phyloP scores from a whole-genome alignment of 768 basidiomycete genomes.

The Kwoniella botswanensis region DNA sequence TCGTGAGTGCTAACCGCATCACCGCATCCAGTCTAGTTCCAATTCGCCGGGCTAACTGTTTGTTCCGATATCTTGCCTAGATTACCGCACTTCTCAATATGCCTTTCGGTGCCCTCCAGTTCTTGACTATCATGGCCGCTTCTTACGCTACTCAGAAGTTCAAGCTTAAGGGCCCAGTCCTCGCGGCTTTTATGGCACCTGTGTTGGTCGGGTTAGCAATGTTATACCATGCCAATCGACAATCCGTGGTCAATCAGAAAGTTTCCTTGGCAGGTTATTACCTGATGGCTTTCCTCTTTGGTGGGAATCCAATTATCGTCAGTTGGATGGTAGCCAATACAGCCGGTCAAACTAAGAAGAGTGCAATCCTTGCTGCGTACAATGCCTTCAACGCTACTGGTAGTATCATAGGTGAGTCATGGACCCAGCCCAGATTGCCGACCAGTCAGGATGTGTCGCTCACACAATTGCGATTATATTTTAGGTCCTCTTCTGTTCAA shows the following conservation, averaged over 20 bases:
- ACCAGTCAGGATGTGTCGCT: no score
- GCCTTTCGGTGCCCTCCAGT: constrained; percentile 62
- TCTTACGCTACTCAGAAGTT: constrained; percentile 44
- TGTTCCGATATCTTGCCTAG: constrained; percentile 29
- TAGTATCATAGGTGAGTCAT: constrained; percentile 9
- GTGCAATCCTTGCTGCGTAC: constrained; percentile 39
- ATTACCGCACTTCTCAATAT: constrained; percentile 64
- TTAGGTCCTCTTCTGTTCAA: constrained; percentile 55
- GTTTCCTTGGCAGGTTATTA: constrained; percentile 56
- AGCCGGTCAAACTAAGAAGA: constrained; percentile 52
- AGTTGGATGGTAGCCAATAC: constrained; percentile 57
- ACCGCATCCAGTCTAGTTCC: constrained; percentile 10
- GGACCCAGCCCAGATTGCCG: neutral
- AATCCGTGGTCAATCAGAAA: constrained; percentile 26
- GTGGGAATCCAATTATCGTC: constrained; percentile 55
- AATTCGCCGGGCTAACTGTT: neutral
- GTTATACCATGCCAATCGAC: constrained; percentile 41
- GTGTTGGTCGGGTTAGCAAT: constrained; percentile 47
- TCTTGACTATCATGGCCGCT: constrained; percentile 44
- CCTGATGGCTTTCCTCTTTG: constrained; percentile 54
- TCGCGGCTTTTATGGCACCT: constrained; percentile 38
- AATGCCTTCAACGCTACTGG: constrained; percentile 34
- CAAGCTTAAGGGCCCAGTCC: constrained; percentile 41
- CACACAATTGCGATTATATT: no score
- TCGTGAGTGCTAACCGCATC: constrained; percentile 22